Percentiles rank a stretch among this genome's conserved stretches.
Evolutionary conservation across 78 protist genomes (phyloP).

Genomic region (Creolimax fragrantissima): DNA sequence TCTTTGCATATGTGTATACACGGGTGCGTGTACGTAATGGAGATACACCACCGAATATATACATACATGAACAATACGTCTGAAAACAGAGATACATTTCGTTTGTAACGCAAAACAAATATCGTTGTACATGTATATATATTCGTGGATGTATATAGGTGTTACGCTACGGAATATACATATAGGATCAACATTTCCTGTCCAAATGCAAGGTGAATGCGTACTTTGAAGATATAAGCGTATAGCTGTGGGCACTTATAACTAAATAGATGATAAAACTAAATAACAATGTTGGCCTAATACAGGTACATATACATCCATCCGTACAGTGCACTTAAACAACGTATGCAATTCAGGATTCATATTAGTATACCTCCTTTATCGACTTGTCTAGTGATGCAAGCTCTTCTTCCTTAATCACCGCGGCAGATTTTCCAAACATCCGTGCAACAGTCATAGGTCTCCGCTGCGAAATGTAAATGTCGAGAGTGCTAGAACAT

Average conservation of each 20-base stretch:
- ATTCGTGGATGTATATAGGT: background rate
- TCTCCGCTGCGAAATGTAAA: background rate
- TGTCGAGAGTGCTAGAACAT: background rate
- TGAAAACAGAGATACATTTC: background rate
- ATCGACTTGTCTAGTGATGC: background rate
- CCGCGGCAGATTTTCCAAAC: background rate
- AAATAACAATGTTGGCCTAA: background rate
- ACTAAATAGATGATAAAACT: too few relatives aligned
- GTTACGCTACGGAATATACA: too few relatives aligned
- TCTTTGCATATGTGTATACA: background rate
- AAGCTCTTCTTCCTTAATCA: background rate
- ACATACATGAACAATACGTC: background rate
- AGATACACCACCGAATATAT: background rate
- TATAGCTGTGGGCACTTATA: too few relatives aligned
- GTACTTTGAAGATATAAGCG: background rate
- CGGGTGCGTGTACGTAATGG: background rate
- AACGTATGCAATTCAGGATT: background rate
- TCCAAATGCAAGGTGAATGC: background rate
- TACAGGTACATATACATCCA: background rate
- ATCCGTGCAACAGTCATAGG: background rate
- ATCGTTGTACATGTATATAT: background rate
- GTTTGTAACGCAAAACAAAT: too few relatives aligned
- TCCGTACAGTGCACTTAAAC: background rate
- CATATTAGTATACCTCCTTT: background rate
- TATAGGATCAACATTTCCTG: too few relatives aligned